Conservation (phyloP, 768 basidiomycete genomes). For the Suillus variegatus region DNA sequence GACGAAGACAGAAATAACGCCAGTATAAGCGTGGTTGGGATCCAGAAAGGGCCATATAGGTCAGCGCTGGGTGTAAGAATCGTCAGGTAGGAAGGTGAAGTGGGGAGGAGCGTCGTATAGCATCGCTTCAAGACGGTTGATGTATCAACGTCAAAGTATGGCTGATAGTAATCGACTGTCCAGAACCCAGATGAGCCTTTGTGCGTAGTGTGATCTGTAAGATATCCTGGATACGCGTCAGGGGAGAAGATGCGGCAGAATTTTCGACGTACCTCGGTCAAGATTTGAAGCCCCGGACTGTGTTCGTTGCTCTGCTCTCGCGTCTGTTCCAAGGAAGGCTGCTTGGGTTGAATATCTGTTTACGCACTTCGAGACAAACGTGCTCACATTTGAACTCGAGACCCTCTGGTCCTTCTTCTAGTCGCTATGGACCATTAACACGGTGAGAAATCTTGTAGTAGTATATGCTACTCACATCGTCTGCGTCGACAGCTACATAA, state of each 20-base stretch:
- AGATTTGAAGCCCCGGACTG: slow-evolving; percentile 37
- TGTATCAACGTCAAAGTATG: slow-evolving; percentile 89
- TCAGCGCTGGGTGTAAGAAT: slow-evolving; percentile 58
- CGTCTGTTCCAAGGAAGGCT: slow-evolving; percentile 62
- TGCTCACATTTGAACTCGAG: slow-evolving; percentile 71
- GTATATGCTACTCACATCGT: slow-evolving; percentile 51
- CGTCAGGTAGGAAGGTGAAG: slow-evolving; percentile 60
- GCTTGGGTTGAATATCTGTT: slow-evolving; percentile 7
- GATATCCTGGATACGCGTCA: slow-evolving; percentile 51
- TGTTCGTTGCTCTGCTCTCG: slow-evolving; percentile 25
- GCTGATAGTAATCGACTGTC: slow-evolving; percentile 84
- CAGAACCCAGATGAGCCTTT: slow-evolving; percentile 64
- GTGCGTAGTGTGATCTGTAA: slow-evolving; percentile 51
- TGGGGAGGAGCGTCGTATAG: slow-evolving; percentile 78
- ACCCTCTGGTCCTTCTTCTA: slow-evolving; percentile 69
- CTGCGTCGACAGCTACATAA: slow-evolving; percentile 70
- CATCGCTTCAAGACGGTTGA: slow-evolving; percentile 74
- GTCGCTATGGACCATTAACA: slow-evolving; percentile 34
- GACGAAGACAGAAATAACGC: slow-evolving; percentile 92
- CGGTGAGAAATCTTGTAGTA: neutral
- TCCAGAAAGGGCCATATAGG: slow-evolving; percentile 96
- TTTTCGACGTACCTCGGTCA: slow-evolving; percentile 47
- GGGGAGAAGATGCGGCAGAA: neutral
- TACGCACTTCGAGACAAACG: neutral
- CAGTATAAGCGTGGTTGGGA: slow-evolving; percentile 92